A percentile compares a stretch with the other conserved stretches of the same genome.
Conservation (phyloP, 768 basidiomycete species). For the Mrakia hoshinonis region DNA sequence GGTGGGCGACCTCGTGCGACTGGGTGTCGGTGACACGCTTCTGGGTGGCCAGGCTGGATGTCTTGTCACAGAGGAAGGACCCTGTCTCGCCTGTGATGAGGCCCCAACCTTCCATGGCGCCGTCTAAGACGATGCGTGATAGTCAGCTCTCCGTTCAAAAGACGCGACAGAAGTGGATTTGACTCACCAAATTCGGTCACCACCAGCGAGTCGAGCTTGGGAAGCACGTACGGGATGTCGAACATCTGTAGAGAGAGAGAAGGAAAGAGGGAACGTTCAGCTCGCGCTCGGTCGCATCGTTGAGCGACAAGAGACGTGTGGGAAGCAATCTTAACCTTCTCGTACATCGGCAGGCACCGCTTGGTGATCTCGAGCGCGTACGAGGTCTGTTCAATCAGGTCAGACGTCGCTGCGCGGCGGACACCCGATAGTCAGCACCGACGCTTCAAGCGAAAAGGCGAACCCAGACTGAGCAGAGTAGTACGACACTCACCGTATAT, state of each 20-base stretch:
- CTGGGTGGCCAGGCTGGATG: slow-evolving; percentile 62
- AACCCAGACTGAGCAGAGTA: neutral
- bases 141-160: too few relatives aligned
- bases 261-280: too few relatives aligned
- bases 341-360: slow-evolving; percentile 70
- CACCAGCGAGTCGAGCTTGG: slow-evolving; percentile 88
- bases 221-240: slow-evolving; percentile 81
- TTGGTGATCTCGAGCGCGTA: slow-evolving; percentile 76
- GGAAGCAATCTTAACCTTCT: slow-evolving; percentile 44
- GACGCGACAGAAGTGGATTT: too few relatives aligned
- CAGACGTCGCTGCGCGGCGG: slow-evolving; percentile 55
- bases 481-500: slow-evolving; percentile 58
- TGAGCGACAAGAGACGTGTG: too few relatives aligned
- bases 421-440: neutral
- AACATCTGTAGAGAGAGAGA: slow-evolving; percentile 49
- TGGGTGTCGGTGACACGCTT: slow-evolving; percentile 67
- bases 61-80: slow-evolving; percentile 69
- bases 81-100: slow-evolving; percentile 81
- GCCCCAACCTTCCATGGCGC: slow-evolving; percentile 47
- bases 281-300: too few relatives aligned
- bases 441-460: too few relatives aligned
- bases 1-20: slow-evolving; percentile 66
- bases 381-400: slow-evolving; percentile 69
- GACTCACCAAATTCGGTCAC: slow-evolving; percentile 82
- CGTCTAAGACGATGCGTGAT: too few relatives aligned